These are phyloP conservation scores for Erysiphe pulchra DNA, from an alignment of 2,329 filamentous ascomycete species.

Conservation along the genomic window DNA sequence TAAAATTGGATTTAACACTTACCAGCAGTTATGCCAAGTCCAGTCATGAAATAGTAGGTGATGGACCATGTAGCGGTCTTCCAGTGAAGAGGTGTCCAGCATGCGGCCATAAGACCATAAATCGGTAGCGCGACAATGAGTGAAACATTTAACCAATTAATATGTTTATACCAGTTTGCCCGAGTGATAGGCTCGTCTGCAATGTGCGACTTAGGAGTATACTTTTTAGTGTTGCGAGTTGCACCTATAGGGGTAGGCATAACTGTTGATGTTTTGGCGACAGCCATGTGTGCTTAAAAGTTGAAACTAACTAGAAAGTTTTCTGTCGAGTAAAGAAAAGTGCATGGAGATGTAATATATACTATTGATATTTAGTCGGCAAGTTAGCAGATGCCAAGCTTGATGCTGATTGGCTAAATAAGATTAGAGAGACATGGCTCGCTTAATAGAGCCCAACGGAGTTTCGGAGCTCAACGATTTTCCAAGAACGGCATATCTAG, in stretches of 20 bases:
- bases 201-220: conserved; percentile 45
- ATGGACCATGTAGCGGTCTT: conserved; percentile 53
- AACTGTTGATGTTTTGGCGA: conserved; percentile 7
- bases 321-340: not conserved
- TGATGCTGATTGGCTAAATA: not conserved
- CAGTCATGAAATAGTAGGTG: conserved; percentile 61
- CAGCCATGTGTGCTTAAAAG: not conserved
- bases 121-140: conserved; percentile 60
- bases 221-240: conserved; percentile 15
- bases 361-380: not conserved
- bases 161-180: conserved; percentile 71
- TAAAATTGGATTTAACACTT: too few relatives aligned
- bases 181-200: conserved; percentile 57
- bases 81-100: conserved; percentile 50
- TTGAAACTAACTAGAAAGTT: not conserved
- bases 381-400: not conserved
- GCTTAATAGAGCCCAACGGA: not conserved
- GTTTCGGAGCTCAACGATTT: conserved; percentile 1
- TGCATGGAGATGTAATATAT: not conserved
- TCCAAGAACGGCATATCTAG: not conserved
- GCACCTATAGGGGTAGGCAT: conserved; percentile 9
- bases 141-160: conserved; percentile 78
- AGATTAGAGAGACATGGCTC: not conserved
- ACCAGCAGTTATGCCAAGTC: conserved; percentile 59
- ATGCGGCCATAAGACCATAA: conserved; percentile 43